Evolutionary conservation across 1,284 basidiomycete genomes (phyloP), one percentile per base, ranked within the genome.

Genomic region (Xerocomus amazonicus): DNA sequence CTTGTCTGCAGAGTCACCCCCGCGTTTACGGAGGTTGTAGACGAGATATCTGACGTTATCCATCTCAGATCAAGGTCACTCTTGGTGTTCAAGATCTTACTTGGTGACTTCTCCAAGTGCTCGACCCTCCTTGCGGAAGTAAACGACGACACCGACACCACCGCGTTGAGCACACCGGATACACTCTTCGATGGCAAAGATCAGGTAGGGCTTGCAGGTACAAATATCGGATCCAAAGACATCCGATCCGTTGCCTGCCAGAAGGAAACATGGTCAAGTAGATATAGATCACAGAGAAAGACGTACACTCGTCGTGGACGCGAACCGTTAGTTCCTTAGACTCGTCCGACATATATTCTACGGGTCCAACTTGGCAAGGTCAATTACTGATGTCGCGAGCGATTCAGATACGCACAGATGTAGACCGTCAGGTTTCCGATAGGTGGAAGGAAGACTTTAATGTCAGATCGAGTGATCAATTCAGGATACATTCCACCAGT

Each of bases 401-500:
- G 13, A 41, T 23, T 31, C 9, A 0, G 9, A 48, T n/a, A 73
- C 75, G 54, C 63, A 85, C 92, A 93, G 59, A 98, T 97, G 71
- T 98, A 98, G 9, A 92, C 92, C 0, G 94, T 96, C 60, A 94
- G 68, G 34, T 85, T 85, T 3, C 93, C 93, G 55, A 98, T 97
- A 0, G 95, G 96, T 0, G 96, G 95, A 1, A 97, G 77, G 78
- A 97, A 97, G 23, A 94, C 80, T 67, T 96, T 95, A 73, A 98
- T 88, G 65, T 97, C 93, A 1, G 92, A 93, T 13, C 95, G 84
- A 9, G 95, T 97, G 59, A 98, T 85, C 42, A 98, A 81, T 61
- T 98, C 95, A 2, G 94, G 94, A 68, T 97, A 96, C 87, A 95
- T 95, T 62, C 93, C 94, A 59, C 93, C 93, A 0, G 89, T 91